Evolutionary conservation across 2,329 filamentous ascomycete species (phyloP).

Genomic region (Blumeria hordei): DNA sequence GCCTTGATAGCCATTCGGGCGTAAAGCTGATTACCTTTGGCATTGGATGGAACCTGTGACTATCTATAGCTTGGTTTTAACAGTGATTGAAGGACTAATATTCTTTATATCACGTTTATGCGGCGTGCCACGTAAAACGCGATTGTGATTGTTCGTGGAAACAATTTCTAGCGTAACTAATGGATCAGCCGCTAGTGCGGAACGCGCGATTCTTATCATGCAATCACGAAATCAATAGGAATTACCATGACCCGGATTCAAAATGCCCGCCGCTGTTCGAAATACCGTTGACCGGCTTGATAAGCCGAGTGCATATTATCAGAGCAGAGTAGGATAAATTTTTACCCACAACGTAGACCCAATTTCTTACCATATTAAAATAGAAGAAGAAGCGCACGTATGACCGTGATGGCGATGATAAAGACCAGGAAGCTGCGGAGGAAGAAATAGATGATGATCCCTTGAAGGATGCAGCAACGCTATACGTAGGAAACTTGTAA

Average conservation of each 20-base stretch:
- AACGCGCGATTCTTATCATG: no score
- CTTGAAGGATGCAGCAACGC: constrained; percentile 67
- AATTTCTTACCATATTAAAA: not conserved
- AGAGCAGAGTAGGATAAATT: constrained; percentile 39
- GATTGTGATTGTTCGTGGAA: no score
- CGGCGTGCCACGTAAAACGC: no score
- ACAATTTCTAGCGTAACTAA: no score
- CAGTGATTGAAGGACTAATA: no score
- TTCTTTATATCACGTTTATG: no score
- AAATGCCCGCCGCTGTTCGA: constrained; percentile 18
- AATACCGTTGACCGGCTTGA: constrained; percentile 81
- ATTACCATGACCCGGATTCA: constrained; percentile 1
- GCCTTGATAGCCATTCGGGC: constrained; percentile 63
- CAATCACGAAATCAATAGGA: not conserved
- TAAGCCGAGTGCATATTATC: constrained; percentile 83
- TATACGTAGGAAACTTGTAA: constrained; percentile 91
- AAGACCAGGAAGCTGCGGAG: constrained; percentile 20
- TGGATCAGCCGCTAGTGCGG: no score
- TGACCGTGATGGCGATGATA: constrained; percentile 32
- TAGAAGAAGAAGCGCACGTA: constrained; percentile 29
- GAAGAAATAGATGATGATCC: constrained; percentile 46
- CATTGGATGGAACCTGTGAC: constrained; percentile 26
- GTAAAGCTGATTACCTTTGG: constrained; percentile 69
- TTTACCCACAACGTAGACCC: not conserved
- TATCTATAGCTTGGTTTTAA: no score